Evolutionary conservation across 371 early-diverging fungal genomes (phyloP), one percentile per base, ranked within the genome.

Genomic region (Haplosporangium sp.): DNA sequence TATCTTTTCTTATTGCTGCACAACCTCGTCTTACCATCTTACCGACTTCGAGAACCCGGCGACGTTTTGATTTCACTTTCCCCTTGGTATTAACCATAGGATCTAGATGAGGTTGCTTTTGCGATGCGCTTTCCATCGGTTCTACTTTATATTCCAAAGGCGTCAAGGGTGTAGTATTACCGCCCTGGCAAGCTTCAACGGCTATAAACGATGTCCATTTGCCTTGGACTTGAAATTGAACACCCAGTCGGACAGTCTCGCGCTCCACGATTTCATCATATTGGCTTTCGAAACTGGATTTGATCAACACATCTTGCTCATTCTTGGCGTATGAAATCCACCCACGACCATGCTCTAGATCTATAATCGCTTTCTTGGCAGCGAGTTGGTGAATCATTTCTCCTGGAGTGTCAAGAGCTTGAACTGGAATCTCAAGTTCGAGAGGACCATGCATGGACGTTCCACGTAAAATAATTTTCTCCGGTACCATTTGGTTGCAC

Each of bases 341-440:
- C 8, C 71, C 71, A 42, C 71, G 71, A 19, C 61, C 74, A 19
- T 85, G 78, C 35, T 84, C 84, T 13, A 85, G 57, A 57, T 88
- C 88, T 20, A 72, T 66, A 35, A 85, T 84, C 9, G 86, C 69
- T 63, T 77, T 85, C 56, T 83, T 79, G 47, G 86, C 82, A 2
- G 87, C 88, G 20, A 88, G 70, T 57, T 84, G 82, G 71, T 88
- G 88, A 27, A 88, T 61, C 19, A 69, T 45, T 47, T 53, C 70
- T 0, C 79, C 74, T 11, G 55, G 34, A 5, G 45, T 53, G 65
- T 71, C 71, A n/a, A 81, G 74, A 10, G 62, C 63, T 66, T 83
- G 71, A 13, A 88, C 61, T 38, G 84, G 84, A 35, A 87, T 63
- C 38, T 69, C 64, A 48, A 87, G 72, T 53, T 83, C 75, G 4